These are phyloP conservation scores for Cystoderma amianthinum DNA, from an alignment of 768 basidiomycete genomes.

Conservation along the genomic window DNA sequence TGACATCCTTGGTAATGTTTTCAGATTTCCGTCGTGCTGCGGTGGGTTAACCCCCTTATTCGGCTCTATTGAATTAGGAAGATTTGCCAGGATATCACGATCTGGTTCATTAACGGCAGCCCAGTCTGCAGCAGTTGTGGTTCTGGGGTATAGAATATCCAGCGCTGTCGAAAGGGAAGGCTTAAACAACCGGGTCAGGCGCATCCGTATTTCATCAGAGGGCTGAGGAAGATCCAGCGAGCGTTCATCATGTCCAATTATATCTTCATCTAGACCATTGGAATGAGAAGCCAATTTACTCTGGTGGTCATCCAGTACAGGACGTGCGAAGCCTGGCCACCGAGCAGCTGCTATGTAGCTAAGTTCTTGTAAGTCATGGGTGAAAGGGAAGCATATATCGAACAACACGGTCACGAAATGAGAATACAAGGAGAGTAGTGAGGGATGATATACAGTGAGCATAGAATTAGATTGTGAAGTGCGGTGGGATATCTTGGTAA, in stretches of 20 bases:
- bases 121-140: constrained; percentile 61
- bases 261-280: constrained; percentile 12
- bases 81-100: not conserved
- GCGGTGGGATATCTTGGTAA: constrained; percentile 2
- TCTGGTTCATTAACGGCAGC: constrained; percentile 37
- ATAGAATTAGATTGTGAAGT: constrained; percentile 5
- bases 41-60: not conserved
- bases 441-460: constrained; percentile 39
- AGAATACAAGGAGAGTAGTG: constrained; percentile 51
- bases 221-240: constrained; percentile 25
- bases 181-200: constrained; percentile 56
- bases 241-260: constrained; percentile 14
- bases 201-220: constrained; percentile 55
- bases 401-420: constrained; percentile 56
- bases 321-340: constrained; percentile 77
- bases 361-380: constrained; percentile 61
- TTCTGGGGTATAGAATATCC: constrained; percentile 62
- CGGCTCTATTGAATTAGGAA: not conserved
- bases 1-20: constrained; percentile 26
- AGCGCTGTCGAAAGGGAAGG: constrained; percentile 56
- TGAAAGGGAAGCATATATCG: constrained; percentile 57
- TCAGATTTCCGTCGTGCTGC: not conserved
- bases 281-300: constrained; percentile 9
- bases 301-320: constrained; percentile 47
- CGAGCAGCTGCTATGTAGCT: constrained; percentile 71